phyloP scores from a whole-genome alignment of 2,329 filamentous ascomycete genomes.

The Sporothrix pseudoabietina region DNA sequence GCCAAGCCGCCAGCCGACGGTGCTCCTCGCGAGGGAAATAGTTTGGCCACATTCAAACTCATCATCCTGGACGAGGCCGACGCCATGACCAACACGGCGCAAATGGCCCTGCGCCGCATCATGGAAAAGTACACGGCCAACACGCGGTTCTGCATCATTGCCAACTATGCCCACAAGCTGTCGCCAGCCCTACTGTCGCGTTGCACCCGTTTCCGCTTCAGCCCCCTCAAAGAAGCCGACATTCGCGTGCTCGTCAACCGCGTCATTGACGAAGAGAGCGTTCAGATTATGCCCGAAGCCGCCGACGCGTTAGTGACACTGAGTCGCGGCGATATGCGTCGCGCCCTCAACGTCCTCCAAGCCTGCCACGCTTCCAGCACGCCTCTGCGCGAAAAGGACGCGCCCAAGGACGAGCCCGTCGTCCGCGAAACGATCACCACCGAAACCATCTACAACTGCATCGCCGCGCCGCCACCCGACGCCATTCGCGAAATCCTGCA shows the following conservation, averaged over 20 bases:
- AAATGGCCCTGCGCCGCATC: constrained; percentile 94
- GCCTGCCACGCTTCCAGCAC: constrained; percentile 93
- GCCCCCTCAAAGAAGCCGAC: constrained; percentile 84
- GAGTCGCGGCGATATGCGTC: constrained; percentile 94
- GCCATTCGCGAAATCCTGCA: constrained; percentile 83
- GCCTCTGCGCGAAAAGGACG: constrained; percentile 63
- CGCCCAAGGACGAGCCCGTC: constrained; percentile 60
- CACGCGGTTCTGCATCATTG: constrained; percentile 96
- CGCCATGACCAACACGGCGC: constrained; percentile 97
- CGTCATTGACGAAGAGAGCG: constrained; percentile 82
- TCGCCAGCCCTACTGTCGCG: constrained; percentile 88
- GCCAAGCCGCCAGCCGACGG: constrained; percentile 45
- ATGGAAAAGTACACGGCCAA: constrained; percentile 99
- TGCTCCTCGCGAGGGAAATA: constrained; percentile 37
- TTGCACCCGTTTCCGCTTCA: constrained; percentile 94
- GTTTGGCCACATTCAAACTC: constrained; percentile 82
- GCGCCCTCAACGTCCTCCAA: constrained; percentile 92
- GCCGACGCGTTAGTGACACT: constrained; percentile 80
- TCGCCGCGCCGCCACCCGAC: constrained; percentile 88
- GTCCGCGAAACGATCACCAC: constrained; percentile 79
- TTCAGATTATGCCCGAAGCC: constrained; percentile 80
- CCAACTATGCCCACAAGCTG: constrained; percentile 98
- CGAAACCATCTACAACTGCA: constrained; percentile 95
- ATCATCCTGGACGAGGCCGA: constrained; percentile 99
- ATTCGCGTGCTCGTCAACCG: constrained; percentile 84